phyloP scores from a whole-genome alignment of 2,329 filamentous ascomycete species.

The Aspergillus neotritici region DNA sequence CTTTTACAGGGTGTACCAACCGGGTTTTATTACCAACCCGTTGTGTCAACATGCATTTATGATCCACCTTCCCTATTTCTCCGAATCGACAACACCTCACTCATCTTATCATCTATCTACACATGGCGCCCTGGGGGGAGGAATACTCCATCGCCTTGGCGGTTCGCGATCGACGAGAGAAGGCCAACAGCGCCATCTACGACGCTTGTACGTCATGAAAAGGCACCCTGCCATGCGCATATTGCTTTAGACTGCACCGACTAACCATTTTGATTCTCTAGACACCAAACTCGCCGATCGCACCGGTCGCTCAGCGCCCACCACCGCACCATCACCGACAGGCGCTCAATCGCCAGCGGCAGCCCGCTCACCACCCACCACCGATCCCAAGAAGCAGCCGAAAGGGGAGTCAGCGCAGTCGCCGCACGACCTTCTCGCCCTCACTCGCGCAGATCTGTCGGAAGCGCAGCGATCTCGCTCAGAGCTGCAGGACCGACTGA shows the following conservation, averaged over 20 bases:
- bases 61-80: too few species aligned
- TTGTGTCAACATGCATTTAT: neutral
- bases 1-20: neutral
- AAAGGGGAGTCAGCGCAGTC: constrained; percentile 19
- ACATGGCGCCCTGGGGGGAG: constrained; percentile 68
- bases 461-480: constrained; percentile 70
- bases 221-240: neutral
- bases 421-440: constrained; percentile 29
- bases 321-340: constrained; percentile 11
- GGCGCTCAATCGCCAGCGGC: neutral
- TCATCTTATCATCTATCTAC: neutral
- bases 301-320: constrained; percentile 50
- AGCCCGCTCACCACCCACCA: constrained; percentile 23
- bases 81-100: too few species aligned
- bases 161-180: constrained; percentile 64
- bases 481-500: constrained; percentile 60
- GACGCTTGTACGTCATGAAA: constrained; percentile 60
- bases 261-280: constrained; percentile 26
- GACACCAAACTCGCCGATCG: constrained; percentile 63
- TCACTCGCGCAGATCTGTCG: constrained; percentile 60
- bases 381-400: constrained; percentile 24
- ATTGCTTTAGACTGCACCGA: neutral
- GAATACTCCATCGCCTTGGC: constrained; percentile 73
- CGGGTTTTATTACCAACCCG: too few species aligned
- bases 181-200: constrained; percentile 62